These are phyloP conservation scores for Ottelia alismoides DNA, from an alignment of 106 monocot species.

Conservation along the genomic window DNA sequence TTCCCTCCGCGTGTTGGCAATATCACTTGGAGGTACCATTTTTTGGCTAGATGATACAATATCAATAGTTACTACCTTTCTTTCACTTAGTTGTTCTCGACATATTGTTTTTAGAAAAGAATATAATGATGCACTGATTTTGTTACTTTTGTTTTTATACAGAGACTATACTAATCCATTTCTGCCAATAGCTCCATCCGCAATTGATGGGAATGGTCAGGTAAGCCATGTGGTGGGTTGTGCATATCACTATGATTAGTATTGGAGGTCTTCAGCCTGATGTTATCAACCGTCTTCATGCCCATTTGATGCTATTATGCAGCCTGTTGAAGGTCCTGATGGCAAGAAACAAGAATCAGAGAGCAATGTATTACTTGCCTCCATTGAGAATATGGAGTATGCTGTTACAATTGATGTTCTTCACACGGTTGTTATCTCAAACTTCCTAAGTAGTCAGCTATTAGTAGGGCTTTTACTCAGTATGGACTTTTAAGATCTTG, in stretches of 20 bases:
- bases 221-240: slow-evolving; percentile 10
- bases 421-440: no score
- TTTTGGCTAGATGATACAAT: no score
- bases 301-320: no score
- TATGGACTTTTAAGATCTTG: slow-evolving; percentile 11
- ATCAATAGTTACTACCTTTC: no score
- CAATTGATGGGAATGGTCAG: slow-evolving; percentile 32
- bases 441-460: no score
- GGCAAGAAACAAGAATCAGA: slow-evolving; percentile 37
- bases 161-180: slow-evolving; percentile 56
- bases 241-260: no score
- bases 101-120: neutral
- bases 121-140: neutral
- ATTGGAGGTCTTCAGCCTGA: no score
- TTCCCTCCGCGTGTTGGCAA: no score
- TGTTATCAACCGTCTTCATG: no score
- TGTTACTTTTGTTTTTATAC: neutral
- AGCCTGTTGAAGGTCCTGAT: slow-evolving; percentile 17
- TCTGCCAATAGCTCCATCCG: slow-evolving; percentile 43
- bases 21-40: no score
- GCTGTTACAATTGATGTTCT: slow-evolving; percentile 45
- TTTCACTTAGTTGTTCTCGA: no score
- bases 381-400: slow-evolving; percentile 54
- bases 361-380: slow-evolving; percentile 47
- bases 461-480: no score